Percentiles rank a stretch among this genome's conserved stretches.
Conservation (phyloP, 2,329 filamentous ascomycete species). For the Verticillium zaregamsianum region DNA sequence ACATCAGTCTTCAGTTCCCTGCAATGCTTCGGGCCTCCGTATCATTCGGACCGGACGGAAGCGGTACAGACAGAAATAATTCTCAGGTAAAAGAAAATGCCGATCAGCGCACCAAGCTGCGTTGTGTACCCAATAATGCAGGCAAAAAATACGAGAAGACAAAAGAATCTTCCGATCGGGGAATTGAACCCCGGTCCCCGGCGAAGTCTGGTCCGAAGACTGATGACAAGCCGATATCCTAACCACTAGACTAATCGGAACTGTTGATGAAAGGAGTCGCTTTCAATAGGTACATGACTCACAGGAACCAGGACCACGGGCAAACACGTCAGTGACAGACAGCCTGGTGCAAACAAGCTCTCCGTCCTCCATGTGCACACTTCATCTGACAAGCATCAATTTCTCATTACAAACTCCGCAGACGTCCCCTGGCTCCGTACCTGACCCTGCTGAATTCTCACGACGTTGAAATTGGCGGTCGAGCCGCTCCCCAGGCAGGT, state of each 20-base stretch:
- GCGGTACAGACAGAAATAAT: too few species aligned
- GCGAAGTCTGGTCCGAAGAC: background rate
- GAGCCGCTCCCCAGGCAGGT: background rate
- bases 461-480: background rate
- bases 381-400: too few species aligned
- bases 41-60: too few species aligned
- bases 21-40: too few species aligned
- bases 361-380: background rate
- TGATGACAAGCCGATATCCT: background rate
- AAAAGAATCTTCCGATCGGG: background rate
- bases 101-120: too few species aligned
- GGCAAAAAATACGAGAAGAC: background rate
- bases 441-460: background rate
- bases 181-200: background rate
- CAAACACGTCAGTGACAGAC: too few species aligned
- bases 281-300: background rate
- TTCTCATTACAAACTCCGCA: too few species aligned
- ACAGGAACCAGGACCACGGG: background rate
- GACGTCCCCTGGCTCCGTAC: too few species aligned
- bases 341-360: background rate
- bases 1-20: too few species aligned
- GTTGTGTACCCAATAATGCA: too few species aligned
- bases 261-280: background rate
- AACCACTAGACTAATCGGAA: background rate
- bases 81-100: too few species aligned